Evolutionary conservation across 805 yeast species (phyloP), one percentile per base, ranked within the genome.

Genomic region (Clavispora fructus): DNA sequence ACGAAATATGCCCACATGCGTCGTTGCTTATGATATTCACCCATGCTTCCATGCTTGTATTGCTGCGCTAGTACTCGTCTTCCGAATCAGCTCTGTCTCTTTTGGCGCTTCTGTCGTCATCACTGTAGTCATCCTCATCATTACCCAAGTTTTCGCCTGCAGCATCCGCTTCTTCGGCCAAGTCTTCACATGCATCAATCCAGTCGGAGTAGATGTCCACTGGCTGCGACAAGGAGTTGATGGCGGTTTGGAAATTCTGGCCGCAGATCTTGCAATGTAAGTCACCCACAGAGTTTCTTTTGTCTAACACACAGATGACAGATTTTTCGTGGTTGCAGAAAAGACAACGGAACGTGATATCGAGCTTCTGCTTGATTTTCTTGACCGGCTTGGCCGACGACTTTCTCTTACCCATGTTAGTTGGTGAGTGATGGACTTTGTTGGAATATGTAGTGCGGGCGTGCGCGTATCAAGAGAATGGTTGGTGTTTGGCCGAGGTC

Each of bases 321-420:
- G 97, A 85, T 57, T 85, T 84, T 61, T 92, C 98, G 68, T 92
- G 98, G 65, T 92, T 92, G 68, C 99, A 92, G 65, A 92, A 92
- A 46, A 94, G 71, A 69, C 99, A 92, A 42, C 92, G 83, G 71
- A 91, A 91, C 48, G 86, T 79, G 3, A 89, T 80, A 47, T 89
- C 95, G 53, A 91, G 74, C 43, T 64, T 85, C 59, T 85, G 94
- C 53, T 86, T 89, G 54, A 87, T 68, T 64, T 78, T 83, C 65
- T 85, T 86, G 27, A 72, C 82, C 55, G 96, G 97, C 55, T 85
- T 86, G 63, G 90, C 83, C 17, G 58, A 53, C 31, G 92, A 81
- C 71, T 87, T 90, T 74, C 95, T 76, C 65, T 83, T 88, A 53
- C 91, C 94, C 94, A 71, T 71, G 41, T 14, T 46, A 44, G 26